Percentiles rank a stretch among this genome's conserved stretches.
phyloP scores from a whole-genome alignment of 2,329 filamentous ascomycete species.

The Biscogniauxia mediterranea region DNA sequence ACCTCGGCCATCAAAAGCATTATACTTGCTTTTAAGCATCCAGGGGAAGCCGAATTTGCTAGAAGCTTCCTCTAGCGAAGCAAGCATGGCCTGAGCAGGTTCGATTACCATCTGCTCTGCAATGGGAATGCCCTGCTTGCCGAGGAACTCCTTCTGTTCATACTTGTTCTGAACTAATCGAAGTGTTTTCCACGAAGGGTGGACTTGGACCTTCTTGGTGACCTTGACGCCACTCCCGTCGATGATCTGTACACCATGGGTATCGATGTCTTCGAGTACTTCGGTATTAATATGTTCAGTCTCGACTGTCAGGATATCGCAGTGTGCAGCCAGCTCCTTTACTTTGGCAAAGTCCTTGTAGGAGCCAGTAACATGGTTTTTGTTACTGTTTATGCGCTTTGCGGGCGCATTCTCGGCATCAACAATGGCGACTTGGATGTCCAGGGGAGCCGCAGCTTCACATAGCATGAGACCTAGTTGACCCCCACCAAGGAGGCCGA shows the following conservation, averaged over 20 bases:
- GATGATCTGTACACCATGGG: constrained; percentile 56
- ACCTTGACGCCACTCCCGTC: constrained; percentile 34
- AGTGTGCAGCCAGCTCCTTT: constrained; percentile 70
- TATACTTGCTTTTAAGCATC: constrained; percentile 89
- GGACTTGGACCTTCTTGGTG: constrained; percentile 56
- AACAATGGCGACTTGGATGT: constrained; percentile 75
- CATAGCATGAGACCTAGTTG: constrained; percentile 92
- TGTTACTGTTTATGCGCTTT: constrained; percentile 78
- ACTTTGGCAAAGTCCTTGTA: constrained; percentile 84
- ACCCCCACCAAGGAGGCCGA: constrained; percentile 56
- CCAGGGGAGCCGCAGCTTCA: constrained; percentile 74
- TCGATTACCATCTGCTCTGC: constrained; percentile 68
- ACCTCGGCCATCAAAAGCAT: constrained; percentile 88
- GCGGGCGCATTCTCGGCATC: constrained; percentile 76
- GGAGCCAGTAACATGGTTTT: constrained; percentile 75
- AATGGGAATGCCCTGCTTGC: constrained; percentile 65
- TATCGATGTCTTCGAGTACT: constrained; percentile 78
- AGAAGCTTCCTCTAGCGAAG: constrained; percentile 63
- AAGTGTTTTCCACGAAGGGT: constrained; percentile 84
- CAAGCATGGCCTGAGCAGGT: constrained; percentile 48
- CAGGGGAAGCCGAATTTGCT: constrained; percentile 73
- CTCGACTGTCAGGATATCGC: constrained; percentile 85
- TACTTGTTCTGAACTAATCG: constrained; percentile 93
- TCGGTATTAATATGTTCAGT: constrained; percentile 95
- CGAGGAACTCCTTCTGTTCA: constrained; percentile 79